Conservation (phyloP, 2,329 filamentous ascomycete genomes). For the Penicillium hesseltinei region DNA sequence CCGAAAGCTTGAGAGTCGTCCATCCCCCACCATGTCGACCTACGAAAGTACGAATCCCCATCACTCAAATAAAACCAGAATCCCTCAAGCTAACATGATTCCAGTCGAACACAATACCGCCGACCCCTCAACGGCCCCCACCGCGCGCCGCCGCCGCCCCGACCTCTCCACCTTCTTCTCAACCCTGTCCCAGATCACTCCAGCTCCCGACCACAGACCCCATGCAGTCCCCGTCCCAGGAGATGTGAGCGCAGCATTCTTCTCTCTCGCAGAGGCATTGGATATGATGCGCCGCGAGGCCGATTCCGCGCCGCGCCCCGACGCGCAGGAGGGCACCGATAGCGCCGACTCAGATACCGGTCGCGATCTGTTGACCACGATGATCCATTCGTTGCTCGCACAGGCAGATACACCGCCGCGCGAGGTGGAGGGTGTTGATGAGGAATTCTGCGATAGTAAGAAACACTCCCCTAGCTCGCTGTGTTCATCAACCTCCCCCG, state of each 20-base stretch:
- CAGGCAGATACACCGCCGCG: constrained; percentile 59
- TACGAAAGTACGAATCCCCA: constrained; percentile 38
- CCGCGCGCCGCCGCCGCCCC: constrained; percentile 52
- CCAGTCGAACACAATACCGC: constrained; percentile 46
- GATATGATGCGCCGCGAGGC: constrained; percentile 52
- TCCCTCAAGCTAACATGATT: constrained; percentile 5
- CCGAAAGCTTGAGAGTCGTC: constrained; percentile 5
- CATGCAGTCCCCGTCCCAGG: constrained; percentile 60
- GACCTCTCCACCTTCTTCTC: constrained; percentile 66
- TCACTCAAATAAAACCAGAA: background rate
- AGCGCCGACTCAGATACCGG: constrained; percentile 28
- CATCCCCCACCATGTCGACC: constrained; percentile 37
- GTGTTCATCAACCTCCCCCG: background rate
- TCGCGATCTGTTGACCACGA: constrained; percentile 50
- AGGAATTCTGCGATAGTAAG: constrained; percentile 58
- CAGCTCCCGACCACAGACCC: constrained; percentile 51
- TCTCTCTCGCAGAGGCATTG: constrained; percentile 60
- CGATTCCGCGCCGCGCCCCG: constrained; percentile 45
- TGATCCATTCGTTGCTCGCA: constrained; percentile 56
- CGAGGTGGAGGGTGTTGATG: constrained; percentile 60
- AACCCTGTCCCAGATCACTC: constrained; percentile 58
- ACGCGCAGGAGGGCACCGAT: constrained; percentile 25
- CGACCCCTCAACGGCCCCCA: constrained; percentile 26
- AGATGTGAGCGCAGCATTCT: constrained; percentile 60
- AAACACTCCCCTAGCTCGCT: background rate